These are phyloP conservation scores for Metschnikowia hibisci DNA, from an alignment of 805 yeast genomes.

Conservation along the genomic window DNA sequence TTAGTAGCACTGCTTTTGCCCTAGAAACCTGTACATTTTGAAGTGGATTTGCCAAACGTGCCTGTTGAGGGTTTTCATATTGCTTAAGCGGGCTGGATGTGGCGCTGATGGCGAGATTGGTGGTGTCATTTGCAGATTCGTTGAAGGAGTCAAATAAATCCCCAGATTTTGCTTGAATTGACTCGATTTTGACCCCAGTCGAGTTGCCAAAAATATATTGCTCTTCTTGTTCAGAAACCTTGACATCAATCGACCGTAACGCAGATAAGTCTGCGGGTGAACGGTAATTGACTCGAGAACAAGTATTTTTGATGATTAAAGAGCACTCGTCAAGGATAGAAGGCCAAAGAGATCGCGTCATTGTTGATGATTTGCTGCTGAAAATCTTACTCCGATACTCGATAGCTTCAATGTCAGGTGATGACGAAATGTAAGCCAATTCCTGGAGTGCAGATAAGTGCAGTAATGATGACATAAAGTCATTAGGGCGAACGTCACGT, in stretches of 20 bases:
- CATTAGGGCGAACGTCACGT: constrained; percentile 41
- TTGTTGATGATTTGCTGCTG: constrained; percentile 31
- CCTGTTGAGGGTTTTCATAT: constrained; percentile 2
- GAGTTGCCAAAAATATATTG: constrained; percentile 37
- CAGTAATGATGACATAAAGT: constrained; percentile 20
- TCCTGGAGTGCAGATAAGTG: constrained; percentile 74
- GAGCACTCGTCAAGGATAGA: constrained; percentile 59
- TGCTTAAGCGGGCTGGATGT: constrained; percentile 13
- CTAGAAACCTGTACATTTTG: not conserved
- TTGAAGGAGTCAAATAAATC: constrained; percentile 1
- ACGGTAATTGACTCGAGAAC: constrained; percentile 38
- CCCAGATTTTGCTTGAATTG: not conserved
- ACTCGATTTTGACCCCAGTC: not conserved
- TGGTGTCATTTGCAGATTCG: constrained; percentile 6
- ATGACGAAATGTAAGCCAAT: constrained; percentile 58
- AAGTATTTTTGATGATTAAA: constrained; percentile 47
- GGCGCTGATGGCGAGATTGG: constrained; percentile 14
- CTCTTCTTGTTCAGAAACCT: constrained; percentile 10
- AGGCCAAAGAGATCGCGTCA: constrained; percentile 41
- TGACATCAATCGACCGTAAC: constrained; percentile 19
- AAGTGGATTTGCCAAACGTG: not conserved
- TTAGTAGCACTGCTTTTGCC: not conserved
- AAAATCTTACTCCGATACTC: constrained; percentile 53
- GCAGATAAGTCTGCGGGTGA: constrained; percentile 28
- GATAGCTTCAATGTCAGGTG: constrained; percentile 32